Base-by-base conservation (phyloP, 768 basidiomycete species). In the Xanthoconium purpureum region DNA sequence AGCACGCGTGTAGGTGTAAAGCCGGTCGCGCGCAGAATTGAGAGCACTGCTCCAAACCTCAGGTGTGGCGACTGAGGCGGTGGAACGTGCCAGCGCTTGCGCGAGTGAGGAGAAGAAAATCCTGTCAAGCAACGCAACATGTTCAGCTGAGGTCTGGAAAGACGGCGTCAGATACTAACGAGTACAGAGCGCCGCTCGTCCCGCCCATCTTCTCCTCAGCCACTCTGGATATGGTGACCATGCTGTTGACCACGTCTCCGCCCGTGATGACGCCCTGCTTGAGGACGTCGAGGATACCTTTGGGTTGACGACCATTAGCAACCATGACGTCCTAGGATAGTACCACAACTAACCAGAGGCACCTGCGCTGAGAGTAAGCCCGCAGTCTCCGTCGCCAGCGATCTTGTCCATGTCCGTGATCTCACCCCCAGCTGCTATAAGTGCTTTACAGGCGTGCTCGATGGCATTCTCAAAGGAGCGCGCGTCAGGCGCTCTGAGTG, bases 71-170 rank as follows among this genome's bases (percentile, higher is more conserved):
- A 64, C 60, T n/a, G 66, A 36, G 10, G 53, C 49, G 17, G 67
- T 50, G 20, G 75, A 66, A 9, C 71, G 71, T 48, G 82, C 79
- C 18, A 94, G 75, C 3, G 82, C 83, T 72, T 91, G 89, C 0
- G 90, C 88, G 11, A 96, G 81, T 5, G 84, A 89, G 12, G 92
- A 91, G 77, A 94, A 93, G 76, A 94, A 95, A 58, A 96, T 95
- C 2, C 93, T 94, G 66, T 32, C 12, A 1, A n/a, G 47, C 14
- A 38, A 39, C 11, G 3, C 20, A 30, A 35, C 10, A 39, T 18
- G 20, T 35, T 61, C 29, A 50, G 33, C 32, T 36, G 12, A 18
- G 9, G 47, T 38, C 36, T 46, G 39, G 18, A 47, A 38, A 36
- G 52, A 47, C 8, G 12, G 32, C 7, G 12, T 32, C n/a, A 3